Conservation (phyloP, 495 filamentous ascomycete species). For the Terfezia boudieri region DNA sequence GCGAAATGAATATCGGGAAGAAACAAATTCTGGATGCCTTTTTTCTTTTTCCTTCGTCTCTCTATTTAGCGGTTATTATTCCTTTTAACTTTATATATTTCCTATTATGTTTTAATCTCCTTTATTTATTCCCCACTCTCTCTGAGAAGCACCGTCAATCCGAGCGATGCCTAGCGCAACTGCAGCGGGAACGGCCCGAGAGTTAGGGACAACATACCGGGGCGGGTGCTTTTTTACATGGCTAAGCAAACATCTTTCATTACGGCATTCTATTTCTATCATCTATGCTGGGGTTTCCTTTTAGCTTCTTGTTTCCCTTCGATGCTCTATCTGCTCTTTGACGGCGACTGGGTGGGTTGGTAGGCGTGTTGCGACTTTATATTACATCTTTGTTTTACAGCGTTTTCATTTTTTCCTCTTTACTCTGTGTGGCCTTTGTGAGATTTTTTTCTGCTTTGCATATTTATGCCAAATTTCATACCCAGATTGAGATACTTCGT, state of each 20-base stretch:
- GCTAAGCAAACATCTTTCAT: too few species aligned
- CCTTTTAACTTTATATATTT: not conserved
- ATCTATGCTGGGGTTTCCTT: not conserved
- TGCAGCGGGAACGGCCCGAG: too few species aligned
- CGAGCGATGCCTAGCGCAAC: too few species aligned
- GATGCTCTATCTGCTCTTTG: not conserved
- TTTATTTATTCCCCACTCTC: not conserved
- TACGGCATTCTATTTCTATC: not conserved
- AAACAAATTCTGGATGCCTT: not conserved
- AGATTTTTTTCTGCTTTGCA: not conserved
- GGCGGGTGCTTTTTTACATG: too few species aligned
- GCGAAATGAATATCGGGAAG: too few species aligned
- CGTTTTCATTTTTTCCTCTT: not conserved
- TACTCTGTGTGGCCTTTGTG: not conserved
- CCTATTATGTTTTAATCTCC: not conserved
- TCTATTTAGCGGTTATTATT: constrained; percentile 1
- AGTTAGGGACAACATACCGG: too few species aligned
- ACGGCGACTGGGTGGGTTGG: not conserved
- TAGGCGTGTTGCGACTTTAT: not conserved
- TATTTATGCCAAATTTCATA: not conserved
- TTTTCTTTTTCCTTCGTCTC: constrained; percentile 1
- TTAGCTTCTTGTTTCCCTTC: not conserved
- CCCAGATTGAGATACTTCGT: too few species aligned
- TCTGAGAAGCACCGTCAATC: not conserved
- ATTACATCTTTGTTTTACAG: not conserved